Conservation (phyloP, 2,329 filamentous ascomycete species). For the Arthrobotrys iridis region DNA sequence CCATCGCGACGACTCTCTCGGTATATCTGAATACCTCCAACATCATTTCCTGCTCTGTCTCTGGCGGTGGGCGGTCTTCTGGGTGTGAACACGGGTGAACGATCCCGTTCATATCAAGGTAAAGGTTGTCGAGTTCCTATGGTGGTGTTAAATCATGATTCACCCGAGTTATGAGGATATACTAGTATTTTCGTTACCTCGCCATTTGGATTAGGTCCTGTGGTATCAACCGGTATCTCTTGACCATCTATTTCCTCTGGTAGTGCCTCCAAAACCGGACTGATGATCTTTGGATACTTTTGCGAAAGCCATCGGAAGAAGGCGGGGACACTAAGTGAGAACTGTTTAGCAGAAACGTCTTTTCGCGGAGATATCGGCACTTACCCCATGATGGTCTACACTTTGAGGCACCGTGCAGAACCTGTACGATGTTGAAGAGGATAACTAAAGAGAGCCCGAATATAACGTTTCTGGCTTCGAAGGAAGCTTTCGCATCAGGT, state of each 20-base stretch:
- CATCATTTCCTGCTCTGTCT: slow-evolving; percentile 99
- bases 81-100: slow-evolving; percentile 98
- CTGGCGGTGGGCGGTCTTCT: slow-evolving; percentile 88
- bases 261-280: slow-evolving; percentile 84
- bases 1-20: slow-evolving; percentile 99
- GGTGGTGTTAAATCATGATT: background rate
- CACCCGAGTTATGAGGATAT: background rate
- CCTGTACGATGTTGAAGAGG: background rate
- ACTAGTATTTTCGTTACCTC: slow-evolving; percentile 65
- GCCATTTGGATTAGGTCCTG: slow-evolving; percentile 89
- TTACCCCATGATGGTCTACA: slow-evolving; percentile 44
- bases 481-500: slow-evolving; percentile 47
- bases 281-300: slow-evolving; percentile 98
- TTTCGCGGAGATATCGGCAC: background rate
- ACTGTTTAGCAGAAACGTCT: background rate
- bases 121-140: slow-evolving; percentile 90
- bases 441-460: slow-evolving; percentile 36
- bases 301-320: slow-evolving; percentile 82
- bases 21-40: slow-evolving; percentile 97
- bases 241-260: slow-evolving; percentile 84
- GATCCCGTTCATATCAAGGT: slow-evolving; percentile 99
- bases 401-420: background rate
- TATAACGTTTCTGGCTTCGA: slow-evolving; percentile 41
- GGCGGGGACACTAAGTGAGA: slow-evolving; percentile 56
- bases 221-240: slow-evolving; percentile 84